These are phyloP conservation scores for Lodderomyces orthopsilosis DNA, from an alignment of 1,139 yeast genomes.

Conservation along the genomic window DNA sequence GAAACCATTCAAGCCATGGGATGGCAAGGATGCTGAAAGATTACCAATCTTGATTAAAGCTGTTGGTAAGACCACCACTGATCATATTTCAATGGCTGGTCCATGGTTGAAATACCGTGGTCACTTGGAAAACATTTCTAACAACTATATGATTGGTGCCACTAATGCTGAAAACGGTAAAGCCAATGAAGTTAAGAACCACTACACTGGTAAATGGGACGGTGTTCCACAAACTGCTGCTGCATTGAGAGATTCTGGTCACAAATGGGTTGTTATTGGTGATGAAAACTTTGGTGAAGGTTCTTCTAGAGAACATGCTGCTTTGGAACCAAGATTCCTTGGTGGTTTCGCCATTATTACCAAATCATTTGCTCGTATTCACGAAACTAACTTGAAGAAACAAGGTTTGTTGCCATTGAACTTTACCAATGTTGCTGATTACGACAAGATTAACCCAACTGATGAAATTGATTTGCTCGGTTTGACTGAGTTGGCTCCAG, in stretches of 20 bases:
- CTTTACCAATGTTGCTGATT: constrained; percentile 84
- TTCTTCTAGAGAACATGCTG: constrained; percentile 99
- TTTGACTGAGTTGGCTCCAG: constrained; percentile 85
- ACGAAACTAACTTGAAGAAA: constrained; percentile 53
- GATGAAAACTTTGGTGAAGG: constrained; percentile 99
- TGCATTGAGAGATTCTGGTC: constrained; percentile 90
- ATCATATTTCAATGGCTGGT: constrained; percentile 99
- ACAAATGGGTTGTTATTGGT: constrained; percentile 97
- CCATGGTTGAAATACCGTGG: constrained; percentile 99
- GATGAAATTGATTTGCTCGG: constrained; percentile 90
- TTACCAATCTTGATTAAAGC: constrained; percentile 96
- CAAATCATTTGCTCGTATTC: constrained; percentile 96
- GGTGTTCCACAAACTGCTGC: constrained; percentile 97
- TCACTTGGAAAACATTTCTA: constrained; percentile 97
- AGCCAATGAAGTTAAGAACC: constrained; percentile 89
- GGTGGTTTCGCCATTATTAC: constrained; percentile 98
- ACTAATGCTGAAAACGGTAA: constrained; percentile 94
- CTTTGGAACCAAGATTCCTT: constrained; percentile 97
- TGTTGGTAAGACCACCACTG: constrained; percentile 97
- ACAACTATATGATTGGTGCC: constrained; percentile 99
- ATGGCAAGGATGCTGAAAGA: constrained; percentile 87
- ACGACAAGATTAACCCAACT: constrained; percentile 88
- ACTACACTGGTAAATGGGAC: constrained; percentile 84
- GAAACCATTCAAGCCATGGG: constrained; percentile 66
- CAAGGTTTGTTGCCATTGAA: constrained; percentile 81